Evolutionary conservation across 805 yeast species (phyloP).

Genomic region (Saccharomycopsis selenospora): DNA sequence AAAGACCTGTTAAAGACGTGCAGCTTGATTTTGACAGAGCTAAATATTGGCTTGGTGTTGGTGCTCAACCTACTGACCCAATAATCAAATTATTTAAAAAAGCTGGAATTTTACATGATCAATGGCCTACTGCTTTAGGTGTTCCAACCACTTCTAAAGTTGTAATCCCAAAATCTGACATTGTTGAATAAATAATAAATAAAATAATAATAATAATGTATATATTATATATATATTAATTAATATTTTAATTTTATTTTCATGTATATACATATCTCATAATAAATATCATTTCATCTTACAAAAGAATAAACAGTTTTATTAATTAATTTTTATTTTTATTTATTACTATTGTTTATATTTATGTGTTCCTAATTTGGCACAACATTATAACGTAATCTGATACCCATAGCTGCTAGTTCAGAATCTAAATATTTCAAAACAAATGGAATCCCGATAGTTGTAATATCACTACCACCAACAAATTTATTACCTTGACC

Average conservation of each 20-base stretch:
- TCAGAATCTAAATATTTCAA: conserved; percentile 92
- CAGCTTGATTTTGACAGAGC: conserved; percentile 81
- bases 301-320: too few relatives aligned
- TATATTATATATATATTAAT: too few relatives aligned
- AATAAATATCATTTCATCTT: background rate
- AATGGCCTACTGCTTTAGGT: conserved; percentile 51
- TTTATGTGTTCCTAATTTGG: conserved; percentile 36
- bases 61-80: conserved; percentile 87
- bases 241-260: too few relatives aligned
- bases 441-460: conserved; percentile 95
- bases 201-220: background rate
- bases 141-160: conserved; percentile 24
- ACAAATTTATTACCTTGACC: conserved; percentile 87
- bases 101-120: conserved; percentile 59
- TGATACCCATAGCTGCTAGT: conserved; percentile 95
- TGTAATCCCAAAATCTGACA: conserved; percentile 13
- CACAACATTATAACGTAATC: conserved; percentile 79
- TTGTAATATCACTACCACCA: conserved; percentile 91
- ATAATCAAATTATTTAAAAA: conserved; percentile 71
- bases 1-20: conserved; percentile 66
- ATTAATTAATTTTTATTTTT: too few relatives aligned
- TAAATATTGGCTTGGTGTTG: conserved; percentile 95
- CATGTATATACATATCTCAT: background rate
- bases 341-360: too few relatives aligned
- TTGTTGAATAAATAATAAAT: conserved; percentile 11